phyloP scores from a whole-genome alignment of 2,329 filamentous ascomycete genomes.

The Clathrospora elynae region DNA sequence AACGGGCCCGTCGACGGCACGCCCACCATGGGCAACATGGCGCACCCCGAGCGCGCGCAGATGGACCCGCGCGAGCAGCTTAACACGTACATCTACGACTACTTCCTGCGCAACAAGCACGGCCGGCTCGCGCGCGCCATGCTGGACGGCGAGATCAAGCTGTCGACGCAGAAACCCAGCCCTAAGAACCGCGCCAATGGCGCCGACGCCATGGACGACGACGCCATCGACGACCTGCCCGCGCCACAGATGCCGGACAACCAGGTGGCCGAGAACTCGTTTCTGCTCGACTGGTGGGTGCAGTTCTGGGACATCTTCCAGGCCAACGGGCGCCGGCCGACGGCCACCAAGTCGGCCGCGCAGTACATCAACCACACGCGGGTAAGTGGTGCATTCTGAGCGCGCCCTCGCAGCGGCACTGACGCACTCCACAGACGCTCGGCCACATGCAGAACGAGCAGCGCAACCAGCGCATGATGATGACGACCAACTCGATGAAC shows the following conservation, averaged over 20 bases:
- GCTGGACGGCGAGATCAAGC: conserved; percentile 57
- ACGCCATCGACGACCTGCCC: conserved; percentile 84
- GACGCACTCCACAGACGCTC: no score
- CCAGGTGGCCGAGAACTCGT: conserved; percentile 72
- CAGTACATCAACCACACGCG: conserved; percentile 84
- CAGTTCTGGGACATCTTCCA: conserved; percentile 96
- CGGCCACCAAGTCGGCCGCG: conserved; percentile 49
- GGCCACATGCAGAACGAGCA: conserved; percentile 65
- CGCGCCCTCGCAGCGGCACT: no score
- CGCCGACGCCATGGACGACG: conserved; percentile 77
- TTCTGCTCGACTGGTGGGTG: conserved; percentile 97
- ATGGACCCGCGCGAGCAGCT: conserved; percentile 60
- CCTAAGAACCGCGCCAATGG: conserved; percentile 70
- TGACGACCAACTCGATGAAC: conserved; percentile 61
- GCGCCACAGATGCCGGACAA: conserved; percentile 67
- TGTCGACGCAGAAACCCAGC: conserved; percentile 64
- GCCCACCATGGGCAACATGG: conserved; percentile 69
- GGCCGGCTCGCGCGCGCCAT: conserved; percentile 76
- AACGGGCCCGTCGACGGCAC: conserved; percentile 67
- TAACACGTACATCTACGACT: conserved; percentile 90
- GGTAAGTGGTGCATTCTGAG: conserved; percentile 62
- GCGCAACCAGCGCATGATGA: conserved; percentile 72
- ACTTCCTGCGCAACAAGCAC: conserved; percentile 85
- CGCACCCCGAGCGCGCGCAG: conserved; percentile 37
- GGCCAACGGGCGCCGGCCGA: conserved; percentile 69